phyloP scores from a whole-genome alignment of 148 eudicot species.

The Oxyria digyna region DNA sequence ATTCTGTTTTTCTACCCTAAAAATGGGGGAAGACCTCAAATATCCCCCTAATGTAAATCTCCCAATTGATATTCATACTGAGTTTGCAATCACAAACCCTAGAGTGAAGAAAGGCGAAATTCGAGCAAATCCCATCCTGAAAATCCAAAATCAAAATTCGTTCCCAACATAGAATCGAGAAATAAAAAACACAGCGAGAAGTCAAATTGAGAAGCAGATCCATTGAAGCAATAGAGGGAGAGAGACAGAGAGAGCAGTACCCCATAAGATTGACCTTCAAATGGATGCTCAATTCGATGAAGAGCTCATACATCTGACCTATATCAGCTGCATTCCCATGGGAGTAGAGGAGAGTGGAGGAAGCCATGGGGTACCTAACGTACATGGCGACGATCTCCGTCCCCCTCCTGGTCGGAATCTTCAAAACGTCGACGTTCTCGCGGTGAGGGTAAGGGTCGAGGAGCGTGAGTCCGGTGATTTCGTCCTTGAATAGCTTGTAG shows the following conservation, averaged over 20 bases:
- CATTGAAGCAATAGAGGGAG: neutral
- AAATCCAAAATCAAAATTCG: neutral
- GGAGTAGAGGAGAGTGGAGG: conserved; percentile 70
- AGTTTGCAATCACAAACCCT: neutral
- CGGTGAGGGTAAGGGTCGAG: conserved; percentile 66
- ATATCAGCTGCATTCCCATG: conserved; percentile 98
- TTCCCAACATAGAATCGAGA: neutral
- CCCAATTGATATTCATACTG: neutral
- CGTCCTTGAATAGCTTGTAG: conserved; percentile 48
- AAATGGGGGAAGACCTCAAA: neutral
- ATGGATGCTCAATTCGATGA: conserved; percentile 75
- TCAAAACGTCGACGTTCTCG: conserved; percentile 82
- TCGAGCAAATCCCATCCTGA: neutral
- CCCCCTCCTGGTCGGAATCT: conserved; percentile 56
- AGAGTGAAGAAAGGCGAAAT: neutral
- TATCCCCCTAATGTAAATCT: neutral
- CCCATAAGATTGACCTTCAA: conserved; percentile 78
- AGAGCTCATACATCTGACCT: conserved; percentile 98
- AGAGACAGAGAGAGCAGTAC: conserved; percentile 19
- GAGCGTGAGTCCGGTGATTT: conserved; percentile 42
- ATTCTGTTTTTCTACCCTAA: neutral
- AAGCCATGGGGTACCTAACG: conserved; percentile 84
- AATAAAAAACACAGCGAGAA: conserved; percentile 2
- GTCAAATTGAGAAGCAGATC: neutral
- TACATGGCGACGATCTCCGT: conserved; percentile 69